Evolutionary conservation across 2,329 filamentous ascomycete genomes (phyloP).

Genomic region (Talaromyces rugulosus): DNA sequence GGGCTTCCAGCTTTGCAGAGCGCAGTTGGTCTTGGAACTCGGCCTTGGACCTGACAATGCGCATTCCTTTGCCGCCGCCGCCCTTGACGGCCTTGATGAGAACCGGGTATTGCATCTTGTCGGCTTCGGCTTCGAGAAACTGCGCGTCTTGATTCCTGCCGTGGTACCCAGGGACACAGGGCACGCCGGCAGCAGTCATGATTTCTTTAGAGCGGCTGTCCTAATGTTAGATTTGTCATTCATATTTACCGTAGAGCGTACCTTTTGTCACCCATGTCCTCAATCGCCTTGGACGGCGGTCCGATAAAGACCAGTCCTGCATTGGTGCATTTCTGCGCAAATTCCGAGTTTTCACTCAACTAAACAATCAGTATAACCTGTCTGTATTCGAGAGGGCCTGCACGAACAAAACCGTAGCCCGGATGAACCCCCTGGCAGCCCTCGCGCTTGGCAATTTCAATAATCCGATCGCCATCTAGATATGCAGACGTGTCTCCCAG

Average conservation of each 20-base stretch:
- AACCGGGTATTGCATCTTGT: constrained; percentile 63
- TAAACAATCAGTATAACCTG: constrained; percentile 17
- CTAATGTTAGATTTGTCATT: not conserved
- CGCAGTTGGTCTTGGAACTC: constrained; percentile 59
- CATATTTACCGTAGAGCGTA: constrained; percentile 19
- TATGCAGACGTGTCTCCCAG: constrained; percentile 82
- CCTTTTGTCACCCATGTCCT: constrained; percentile 89
- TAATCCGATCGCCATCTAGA: constrained; percentile 89
- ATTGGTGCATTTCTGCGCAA: constrained; percentile 81
- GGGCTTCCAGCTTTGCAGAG: constrained; percentile 62
- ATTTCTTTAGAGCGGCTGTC: constrained; percentile 79
- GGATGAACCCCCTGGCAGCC: constrained; percentile 91
- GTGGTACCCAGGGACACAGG: constrained; percentile 95
- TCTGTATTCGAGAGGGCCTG: not conserved
- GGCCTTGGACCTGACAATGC: constrained; percentile 54
- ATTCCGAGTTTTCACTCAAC: constrained; percentile 86
- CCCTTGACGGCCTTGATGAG: constrained; percentile 64
- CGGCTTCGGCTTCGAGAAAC: constrained; percentile 64
- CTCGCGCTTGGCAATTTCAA: constrained; percentile 77
- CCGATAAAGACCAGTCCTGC: constrained; percentile 94
- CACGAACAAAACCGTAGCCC: constrained; percentile 75
- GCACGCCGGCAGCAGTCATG: constrained; percentile 91
- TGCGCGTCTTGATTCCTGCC: constrained; percentile 70
- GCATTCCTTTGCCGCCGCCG: constrained; percentile 65
- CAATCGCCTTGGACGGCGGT: constrained; percentile 71